phyloP scores from a whole-genome alignment of 345 rosid genomes.

The Leavenworthia alabamica region DNA sequence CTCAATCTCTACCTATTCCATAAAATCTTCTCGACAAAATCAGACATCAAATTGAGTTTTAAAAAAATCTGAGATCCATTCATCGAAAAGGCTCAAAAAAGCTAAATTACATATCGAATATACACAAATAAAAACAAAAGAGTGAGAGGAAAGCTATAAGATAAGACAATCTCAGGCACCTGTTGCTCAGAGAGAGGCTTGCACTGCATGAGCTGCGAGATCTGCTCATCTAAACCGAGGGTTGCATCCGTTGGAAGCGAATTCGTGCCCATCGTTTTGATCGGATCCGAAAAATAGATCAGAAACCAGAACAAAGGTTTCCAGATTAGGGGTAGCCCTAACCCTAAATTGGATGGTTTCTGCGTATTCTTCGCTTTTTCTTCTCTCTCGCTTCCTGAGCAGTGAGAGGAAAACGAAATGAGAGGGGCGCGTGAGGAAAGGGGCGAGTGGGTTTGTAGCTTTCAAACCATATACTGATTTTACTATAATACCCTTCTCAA shows the following conservation, averaged over 20 bases:
- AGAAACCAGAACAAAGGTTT: slow-evolving; percentile 13
- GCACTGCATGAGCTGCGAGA: slow-evolving; percentile 90
- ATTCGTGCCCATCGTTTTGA: slow-evolving; percentile 54
- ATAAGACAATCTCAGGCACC: slow-evolving; percentile 30
- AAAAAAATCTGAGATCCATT: slow-evolving; percentile 16
- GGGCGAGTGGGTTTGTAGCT: slow-evolving; percentile 32
- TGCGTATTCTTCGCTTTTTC: slow-evolving; percentile 24
- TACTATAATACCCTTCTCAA: background rate
- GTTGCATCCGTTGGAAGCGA: slow-evolving; percentile 53
- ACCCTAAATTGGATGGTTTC: slow-evolving; percentile 42
- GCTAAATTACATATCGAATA: background rate
- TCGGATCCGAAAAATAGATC: slow-evolving; percentile 20
- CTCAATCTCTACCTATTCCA: background rate
- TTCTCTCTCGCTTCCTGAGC: slow-evolving; percentile 14
- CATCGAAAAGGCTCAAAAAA: background rate
- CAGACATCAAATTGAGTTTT: background rate
- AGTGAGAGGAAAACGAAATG: slow-evolving; percentile 23
- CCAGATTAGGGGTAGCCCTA: slow-evolving; percentile 55
- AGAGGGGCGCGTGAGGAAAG: slow-evolving; percentile 30
- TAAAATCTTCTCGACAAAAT: background rate
- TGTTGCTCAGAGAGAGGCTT: slow-evolving; percentile 80
- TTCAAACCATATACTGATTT: background rate
- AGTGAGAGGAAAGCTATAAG: background rate
- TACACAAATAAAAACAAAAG: background rate
- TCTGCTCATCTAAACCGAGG: slow-evolving; percentile 71